Conservation (phyloP, 257 asterid genomes). For the Solanum chmielewskii region DNA sequence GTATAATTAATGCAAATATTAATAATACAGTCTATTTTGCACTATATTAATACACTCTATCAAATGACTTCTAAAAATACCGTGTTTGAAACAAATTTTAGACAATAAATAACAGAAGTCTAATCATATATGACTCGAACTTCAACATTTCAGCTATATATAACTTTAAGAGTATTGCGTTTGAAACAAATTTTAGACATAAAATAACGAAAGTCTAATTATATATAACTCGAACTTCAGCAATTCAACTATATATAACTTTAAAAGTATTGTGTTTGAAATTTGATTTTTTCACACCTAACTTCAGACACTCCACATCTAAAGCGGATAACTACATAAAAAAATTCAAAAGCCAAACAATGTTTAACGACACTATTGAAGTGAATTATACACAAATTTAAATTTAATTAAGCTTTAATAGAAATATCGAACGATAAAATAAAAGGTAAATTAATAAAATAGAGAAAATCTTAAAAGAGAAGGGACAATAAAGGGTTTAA, state of each 20-base stretch:
- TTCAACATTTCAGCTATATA: not conserved
- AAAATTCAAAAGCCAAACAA: not conserved
- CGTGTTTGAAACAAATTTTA: not conserved
- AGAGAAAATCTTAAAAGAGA: not conserved
- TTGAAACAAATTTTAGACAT: not conserved
- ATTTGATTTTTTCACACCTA: not conserved
- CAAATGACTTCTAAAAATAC: no score
- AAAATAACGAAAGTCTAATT: not conserved
- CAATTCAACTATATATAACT: no score
- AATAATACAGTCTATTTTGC: no score
- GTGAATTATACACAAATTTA: fast-evolving
- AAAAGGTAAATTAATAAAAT: not conserved
- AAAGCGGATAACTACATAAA: not conserved
- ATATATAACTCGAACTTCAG: not conserved
- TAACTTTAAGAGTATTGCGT: not conserved
- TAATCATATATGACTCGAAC: not conserved
- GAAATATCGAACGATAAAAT: fast-evolving
- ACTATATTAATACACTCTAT: no score
- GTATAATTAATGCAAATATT: no score
- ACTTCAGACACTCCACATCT: not conserved
- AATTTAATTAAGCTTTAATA: not conserved
- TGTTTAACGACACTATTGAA: not conserved
- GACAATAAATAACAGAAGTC: not conserved
- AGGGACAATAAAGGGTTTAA: constrained; percentile 28
- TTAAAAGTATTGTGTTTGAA: not conserved